Evolutionary conservation across 1,284 basidiomycete species (phyloP).

Genomic region (Coniophora puteana): DNA sequence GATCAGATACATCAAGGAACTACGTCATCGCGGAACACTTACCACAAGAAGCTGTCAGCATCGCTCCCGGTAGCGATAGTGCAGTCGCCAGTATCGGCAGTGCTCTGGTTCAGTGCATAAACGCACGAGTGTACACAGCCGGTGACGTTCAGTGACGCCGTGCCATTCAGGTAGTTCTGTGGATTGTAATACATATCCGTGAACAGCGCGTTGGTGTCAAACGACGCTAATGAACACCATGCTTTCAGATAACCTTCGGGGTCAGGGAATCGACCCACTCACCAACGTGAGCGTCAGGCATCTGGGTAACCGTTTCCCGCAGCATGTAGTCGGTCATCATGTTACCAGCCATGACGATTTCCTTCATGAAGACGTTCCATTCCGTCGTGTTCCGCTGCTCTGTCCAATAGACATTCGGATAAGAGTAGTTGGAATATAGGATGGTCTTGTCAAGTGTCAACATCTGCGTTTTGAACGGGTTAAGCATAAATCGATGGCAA

Average conservation of each 20-base stretch:
- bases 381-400: slow-evolving; percentile 34
- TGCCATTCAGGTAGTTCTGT: slow-evolving; percentile 51
- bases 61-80: slow-evolving; percentile 39
- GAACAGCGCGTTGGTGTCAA: slow-evolving; percentile 53
- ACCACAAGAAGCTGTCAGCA: slow-evolving; percentile 55
- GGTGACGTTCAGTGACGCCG: slow-evolving; percentile 51
- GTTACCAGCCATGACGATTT: slow-evolving; percentile 32
- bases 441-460: slow-evolving; percentile 29
- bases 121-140: slow-evolving; percentile 44
- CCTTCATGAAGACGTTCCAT: slow-evolving; percentile 35
- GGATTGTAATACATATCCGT: slow-evolving; percentile 49
- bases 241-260: slow-evolving; percentile 10
- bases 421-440: slow-evolving; percentile 32
- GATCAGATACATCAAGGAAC: background rate
- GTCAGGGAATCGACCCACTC: slow-evolving; percentile 14
- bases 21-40: slow-evolving; percentile 14
- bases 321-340: slow-evolving; percentile 31
- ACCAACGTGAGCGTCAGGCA: slow-evolving; percentile 36
- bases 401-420: slow-evolving; percentile 34
- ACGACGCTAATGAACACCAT: too few species aligned
- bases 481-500: slow-evolving; percentile 2
- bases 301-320: slow-evolving; percentile 22
- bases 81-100: slow-evolving; percentile 29
- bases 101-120: slow-evolving; percentile 34
- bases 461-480: slow-evolving; percentile 25